Evolutionary conservation across 306 rosid genomes (phyloP).

Genomic region (Leucaena leucocephala): DNA sequence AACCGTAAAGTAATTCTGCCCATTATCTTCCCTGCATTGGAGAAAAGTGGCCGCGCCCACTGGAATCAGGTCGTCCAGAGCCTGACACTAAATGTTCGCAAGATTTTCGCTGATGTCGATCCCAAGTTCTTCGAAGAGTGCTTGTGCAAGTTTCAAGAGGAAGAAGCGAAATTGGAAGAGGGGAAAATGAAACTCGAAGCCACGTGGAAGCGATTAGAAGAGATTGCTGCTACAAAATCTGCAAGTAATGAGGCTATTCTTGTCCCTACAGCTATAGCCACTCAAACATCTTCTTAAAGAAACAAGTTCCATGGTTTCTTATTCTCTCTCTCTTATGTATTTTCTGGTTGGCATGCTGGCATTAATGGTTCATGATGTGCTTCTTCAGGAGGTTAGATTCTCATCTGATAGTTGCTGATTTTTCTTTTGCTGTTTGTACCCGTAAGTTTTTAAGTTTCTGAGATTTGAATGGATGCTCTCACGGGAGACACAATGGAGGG

Average conservation of each 20-base stretch:
- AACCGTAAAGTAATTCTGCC: conserved; percentile 63
- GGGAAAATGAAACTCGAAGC: conserved; percentile 48
- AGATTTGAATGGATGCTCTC: conserved; percentile 28
- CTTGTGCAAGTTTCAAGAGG: conserved; percentile 57
- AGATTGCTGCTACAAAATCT: conserved; percentile 57
- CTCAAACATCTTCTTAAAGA: conserved; percentile 29
- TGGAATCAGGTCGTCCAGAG: conserved; percentile 76
- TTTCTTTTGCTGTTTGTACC: conserved; percentile 29
- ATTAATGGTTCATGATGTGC: conserved; percentile 17
- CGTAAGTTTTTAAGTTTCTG: conserved; percentile 5
- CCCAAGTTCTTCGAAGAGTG: conserved; percentile 69
- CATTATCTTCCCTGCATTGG: conserved; percentile 75
- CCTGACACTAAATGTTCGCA: conserved; percentile 60
- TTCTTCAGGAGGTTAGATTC: conserved; percentile 36
- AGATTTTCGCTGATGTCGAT: conserved; percentile 60
- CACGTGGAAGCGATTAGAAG: conserved; percentile 63
- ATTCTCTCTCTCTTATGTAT: background rate
- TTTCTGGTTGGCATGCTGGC: conserved; percentile 32
- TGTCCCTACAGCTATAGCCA: conserved; percentile 20
- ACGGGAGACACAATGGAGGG: conserved; percentile 32
- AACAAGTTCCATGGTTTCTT: conserved; percentile 24
- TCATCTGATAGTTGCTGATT: conserved; percentile 9
- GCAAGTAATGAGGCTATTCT: conserved; percentile 48
- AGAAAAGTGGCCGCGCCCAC: conserved; percentile 60
- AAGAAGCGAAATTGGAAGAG: conserved; percentile 53